Conservation (phyloP, 352 stramenopile species). For the Phytophthora megakarya region DNA sequence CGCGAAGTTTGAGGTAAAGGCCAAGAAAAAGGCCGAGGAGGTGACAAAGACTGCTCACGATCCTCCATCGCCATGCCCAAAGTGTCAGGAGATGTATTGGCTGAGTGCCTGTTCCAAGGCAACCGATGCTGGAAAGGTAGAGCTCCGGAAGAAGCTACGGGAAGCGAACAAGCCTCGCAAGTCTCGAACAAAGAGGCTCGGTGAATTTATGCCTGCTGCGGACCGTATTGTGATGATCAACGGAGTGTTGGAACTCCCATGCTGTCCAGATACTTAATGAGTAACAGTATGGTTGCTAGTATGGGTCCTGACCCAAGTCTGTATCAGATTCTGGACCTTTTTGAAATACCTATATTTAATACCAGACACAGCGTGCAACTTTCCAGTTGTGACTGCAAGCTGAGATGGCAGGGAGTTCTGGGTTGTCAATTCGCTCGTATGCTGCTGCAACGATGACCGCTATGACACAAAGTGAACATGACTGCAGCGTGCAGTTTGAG, state of each 20-base stretch:
- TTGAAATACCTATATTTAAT: no score
- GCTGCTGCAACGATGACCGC: background rate
- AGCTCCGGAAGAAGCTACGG: background rate
- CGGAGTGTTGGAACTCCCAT: no score
- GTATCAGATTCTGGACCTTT: no score
- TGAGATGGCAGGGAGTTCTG: background rate
- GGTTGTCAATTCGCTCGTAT: constrained; percentile 11
- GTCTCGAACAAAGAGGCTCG: no score
- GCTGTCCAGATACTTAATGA: no score
- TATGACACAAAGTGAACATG: background rate
- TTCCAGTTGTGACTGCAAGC: no score
- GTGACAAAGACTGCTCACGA: background rate
- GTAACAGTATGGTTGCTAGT: no score
- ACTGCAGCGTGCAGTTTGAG: background rate
- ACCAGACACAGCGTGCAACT: no score
- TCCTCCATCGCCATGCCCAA: constrained; percentile 6
- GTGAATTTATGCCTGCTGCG: no score
- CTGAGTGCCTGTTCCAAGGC: background rate
- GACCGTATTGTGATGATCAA: no score
- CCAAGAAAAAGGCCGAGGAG: background rate
- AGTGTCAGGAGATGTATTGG: constrained; percentile 12
- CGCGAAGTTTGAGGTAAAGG: background rate
- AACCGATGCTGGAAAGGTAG: background rate
- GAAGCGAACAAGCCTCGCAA: background rate
- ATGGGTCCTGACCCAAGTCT: no score